Conservation (phyloP, 2,329 filamentous ascomycete genomes). For the Fusarium sp. region DNA sequence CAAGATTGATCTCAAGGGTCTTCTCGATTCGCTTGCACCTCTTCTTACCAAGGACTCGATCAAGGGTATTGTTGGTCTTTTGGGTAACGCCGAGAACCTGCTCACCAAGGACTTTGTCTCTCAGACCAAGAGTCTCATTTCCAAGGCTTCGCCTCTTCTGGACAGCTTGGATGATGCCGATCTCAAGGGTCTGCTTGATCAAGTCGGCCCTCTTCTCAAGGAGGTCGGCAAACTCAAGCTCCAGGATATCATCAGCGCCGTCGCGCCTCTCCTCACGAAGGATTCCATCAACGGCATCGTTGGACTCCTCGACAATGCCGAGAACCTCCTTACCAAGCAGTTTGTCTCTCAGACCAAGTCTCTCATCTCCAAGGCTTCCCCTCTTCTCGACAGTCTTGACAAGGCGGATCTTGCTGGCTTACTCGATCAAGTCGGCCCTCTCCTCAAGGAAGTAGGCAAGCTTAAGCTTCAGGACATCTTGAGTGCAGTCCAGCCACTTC, state of each 20-base stretch:
- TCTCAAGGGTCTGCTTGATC: conserved; percentile 42
- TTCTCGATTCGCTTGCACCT: conserved; percentile 36
- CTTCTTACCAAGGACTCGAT: conserved; percentile 45
- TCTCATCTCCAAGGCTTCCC: conserved; percentile 41
- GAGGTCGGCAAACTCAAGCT: conserved; percentile 46
- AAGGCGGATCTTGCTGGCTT: conserved; percentile 46
- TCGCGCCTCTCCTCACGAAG: conserved; percentile 44
- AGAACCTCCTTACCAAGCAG: conserved; percentile 40
- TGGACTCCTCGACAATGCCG: conserved; percentile 46
- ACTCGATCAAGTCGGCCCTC: conserved; percentile 45
- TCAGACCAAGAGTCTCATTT: conserved; percentile 36
- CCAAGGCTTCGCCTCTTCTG: conserved; percentile 44
- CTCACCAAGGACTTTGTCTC: conserved; percentile 41
- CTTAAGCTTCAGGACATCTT: conserved; percentile 44
- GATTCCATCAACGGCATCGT: conserved; percentile 45
- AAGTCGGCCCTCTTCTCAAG: conserved; percentile 47
- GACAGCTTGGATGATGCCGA: conserved; percentile 47
- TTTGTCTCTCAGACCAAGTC: conserved; percentile 40
- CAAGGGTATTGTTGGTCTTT: conserved; percentile 44
- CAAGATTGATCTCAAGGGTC: conserved; percentile 45
- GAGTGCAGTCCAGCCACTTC: conserved; percentile 40
- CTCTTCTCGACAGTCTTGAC: conserved; percentile 45
- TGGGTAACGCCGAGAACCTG: conserved; percentile 45
- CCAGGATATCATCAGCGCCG: conserved; percentile 37
- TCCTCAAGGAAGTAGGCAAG: conserved; percentile 44